These are phyloP conservation scores for Schizochytrium sp. DNA, from an alignment of 108 stramenopile species.

Conservation along the genomic window DNA sequence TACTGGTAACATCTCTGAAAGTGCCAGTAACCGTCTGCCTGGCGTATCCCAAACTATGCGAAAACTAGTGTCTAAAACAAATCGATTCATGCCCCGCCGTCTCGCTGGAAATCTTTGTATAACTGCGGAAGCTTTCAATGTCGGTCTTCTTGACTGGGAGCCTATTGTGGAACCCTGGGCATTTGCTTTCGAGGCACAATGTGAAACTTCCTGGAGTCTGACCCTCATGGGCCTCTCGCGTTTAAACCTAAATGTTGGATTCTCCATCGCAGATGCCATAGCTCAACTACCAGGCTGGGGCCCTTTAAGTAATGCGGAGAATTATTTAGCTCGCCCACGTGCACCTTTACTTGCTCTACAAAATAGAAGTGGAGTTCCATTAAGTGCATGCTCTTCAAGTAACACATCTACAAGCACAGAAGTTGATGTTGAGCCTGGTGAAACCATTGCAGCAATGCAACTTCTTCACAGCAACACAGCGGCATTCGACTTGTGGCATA, in stretches of 20 bases:
- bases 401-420: background rate
- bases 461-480: slow-evolving; percentile 15
- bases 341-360: slow-evolving; percentile 1
- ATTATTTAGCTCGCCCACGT: background rate
- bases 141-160: slow-evolving; percentile 12
- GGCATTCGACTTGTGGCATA: background rate
- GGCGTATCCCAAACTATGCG: too few relatives aligned
- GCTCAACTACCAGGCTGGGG: slow-evolving; percentile 4
- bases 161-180: slow-evolving; percentile 34
- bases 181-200: slow-evolving; percentile 45
- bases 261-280: background rate
- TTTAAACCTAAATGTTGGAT: background rate
- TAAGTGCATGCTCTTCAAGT: background rate
- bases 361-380: slow-evolving; percentile 20
- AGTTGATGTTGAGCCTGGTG: background rate
- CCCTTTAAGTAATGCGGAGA: background rate
- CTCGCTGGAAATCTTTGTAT: background rate
- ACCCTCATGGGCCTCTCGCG: slow-evolving; percentile 48
- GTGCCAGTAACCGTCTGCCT: too few relatives aligned
- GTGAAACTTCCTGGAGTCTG: background rate
- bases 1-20: too few relatives aligned
- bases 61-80: background rate
- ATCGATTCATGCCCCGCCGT: background rate
- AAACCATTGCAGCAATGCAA: background rate
- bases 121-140: background rate